These are phyloP conservation scores for Torulaspora indica DNA, from an alignment of 805 yeast species.

Conservation along the genomic window DNA sequence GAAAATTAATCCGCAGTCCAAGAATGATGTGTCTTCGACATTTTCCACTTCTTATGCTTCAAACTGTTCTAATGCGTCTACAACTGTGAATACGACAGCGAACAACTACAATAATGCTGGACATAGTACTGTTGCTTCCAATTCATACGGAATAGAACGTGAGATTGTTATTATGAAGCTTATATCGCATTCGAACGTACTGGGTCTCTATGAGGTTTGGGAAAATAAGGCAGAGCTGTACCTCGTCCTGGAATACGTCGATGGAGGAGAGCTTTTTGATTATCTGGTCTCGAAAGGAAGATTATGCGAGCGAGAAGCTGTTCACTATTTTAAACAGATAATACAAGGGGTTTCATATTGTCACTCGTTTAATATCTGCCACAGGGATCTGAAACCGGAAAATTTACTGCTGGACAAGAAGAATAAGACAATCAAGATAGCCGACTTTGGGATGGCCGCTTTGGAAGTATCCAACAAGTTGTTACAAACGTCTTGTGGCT, in stretches of 20 bases:
- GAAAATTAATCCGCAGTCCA: conserved; percentile 27
- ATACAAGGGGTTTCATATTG: conserved; percentile 75
- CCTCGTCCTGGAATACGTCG: conserved; percentile 74
- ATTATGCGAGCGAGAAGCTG: conserved; percentile 66
- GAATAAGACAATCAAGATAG: conserved; percentile 65
- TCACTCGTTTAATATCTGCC: conserved; percentile 75
- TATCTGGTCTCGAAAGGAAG: conserved; percentile 64
- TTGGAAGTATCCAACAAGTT: conserved; percentile 65
- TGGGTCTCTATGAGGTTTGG: conserved; percentile 96
- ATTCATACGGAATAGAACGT: conserved; percentile 91
- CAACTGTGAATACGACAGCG: conserved; percentile 12
- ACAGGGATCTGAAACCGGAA: conserved; percentile 79
- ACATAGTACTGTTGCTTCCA: conserved; percentile 15
- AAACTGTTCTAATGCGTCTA: conserved; percentile 13
- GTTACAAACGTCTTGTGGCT: conserved; percentile 78
- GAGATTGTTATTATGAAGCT: conserved; percentile 97
- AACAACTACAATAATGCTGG: conserved; percentile 19
- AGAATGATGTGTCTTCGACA: conserved; percentile 15
- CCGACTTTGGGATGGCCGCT: conserved; percentile 90
- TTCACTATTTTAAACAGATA: conserved; percentile 71
- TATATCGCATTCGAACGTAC: conserved; percentile 87
- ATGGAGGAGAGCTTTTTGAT: conserved; percentile 84
- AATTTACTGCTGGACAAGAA: conserved; percentile 62
- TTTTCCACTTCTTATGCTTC: conserved; percentile 17
- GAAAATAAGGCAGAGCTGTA: conserved; percentile 88